Evolutionary conservation across 2,329 filamentous ascomycete species (phyloP).

Genomic region (Xylaria sp.): DNA sequence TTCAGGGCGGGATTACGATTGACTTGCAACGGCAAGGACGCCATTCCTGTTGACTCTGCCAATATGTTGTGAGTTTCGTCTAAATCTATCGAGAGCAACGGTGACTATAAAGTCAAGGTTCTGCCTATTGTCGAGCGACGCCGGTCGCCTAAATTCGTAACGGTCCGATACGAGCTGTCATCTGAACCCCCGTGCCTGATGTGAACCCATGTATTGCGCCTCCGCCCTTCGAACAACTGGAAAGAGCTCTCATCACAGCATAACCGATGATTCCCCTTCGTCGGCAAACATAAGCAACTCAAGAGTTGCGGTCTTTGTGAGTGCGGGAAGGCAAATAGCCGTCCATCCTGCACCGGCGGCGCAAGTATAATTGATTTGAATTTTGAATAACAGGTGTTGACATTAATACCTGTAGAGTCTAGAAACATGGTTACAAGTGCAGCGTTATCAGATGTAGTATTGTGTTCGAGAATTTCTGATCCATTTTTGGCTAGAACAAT

Average conservation of each 20-base stretch:
- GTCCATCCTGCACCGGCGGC: background rate
- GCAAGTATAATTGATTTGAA: too few relatives aligned
- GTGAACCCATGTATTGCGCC: constrained; percentile 29
- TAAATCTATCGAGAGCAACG: constrained; percentile 26
- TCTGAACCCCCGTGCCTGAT: constrained; percentile 28
- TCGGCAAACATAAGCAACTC: constrained; percentile 25
- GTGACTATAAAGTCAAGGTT: constrained; percentile 28
- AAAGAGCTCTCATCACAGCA: constrained; percentile 26
- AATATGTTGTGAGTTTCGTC: constrained; percentile 20
- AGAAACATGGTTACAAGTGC: too few relatives aligned
- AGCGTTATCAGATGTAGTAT: too few relatives aligned
- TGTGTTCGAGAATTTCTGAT: too few relatives aligned
- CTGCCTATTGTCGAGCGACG: constrained; percentile 23
- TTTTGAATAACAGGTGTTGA: too few relatives aligned
- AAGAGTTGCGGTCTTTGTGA: constrained; percentile 26
- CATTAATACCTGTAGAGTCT: too few relatives aligned
- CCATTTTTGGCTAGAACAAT: too few relatives aligned
- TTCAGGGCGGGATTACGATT: background rate
- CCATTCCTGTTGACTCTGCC: constrained; percentile 26
- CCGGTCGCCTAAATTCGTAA: constrained; percentile 11
- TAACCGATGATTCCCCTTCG: constrained; percentile 25
- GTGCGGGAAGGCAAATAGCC: constrained; percentile 27
- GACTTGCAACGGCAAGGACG: constrained; percentile 26
- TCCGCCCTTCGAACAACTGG: constrained; percentile 17
- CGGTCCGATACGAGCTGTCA: constrained; percentile 24